These are phyloP conservation scores for Phytophthora meadii DNA, from an alignment of 352 stramenopile species.

Conservation along the genomic window DNA sequence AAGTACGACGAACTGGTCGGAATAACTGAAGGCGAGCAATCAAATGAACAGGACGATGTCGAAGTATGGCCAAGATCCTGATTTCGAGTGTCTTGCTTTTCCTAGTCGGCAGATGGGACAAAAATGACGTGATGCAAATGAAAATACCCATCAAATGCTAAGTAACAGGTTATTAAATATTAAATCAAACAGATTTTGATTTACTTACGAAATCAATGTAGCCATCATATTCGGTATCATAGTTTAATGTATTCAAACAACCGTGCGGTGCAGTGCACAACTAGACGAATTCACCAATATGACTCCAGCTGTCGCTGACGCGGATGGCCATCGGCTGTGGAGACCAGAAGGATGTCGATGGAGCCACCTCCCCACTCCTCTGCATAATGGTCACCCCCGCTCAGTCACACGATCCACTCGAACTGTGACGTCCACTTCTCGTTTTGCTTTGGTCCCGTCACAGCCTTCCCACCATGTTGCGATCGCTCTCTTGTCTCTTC, in stretches of 20 bases:
- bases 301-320: conserved; percentile 9
- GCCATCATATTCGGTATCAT: neutral
- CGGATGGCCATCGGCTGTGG: conserved; percentile 1
- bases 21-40: conserved; percentile 2
- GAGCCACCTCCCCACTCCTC: conserved; percentile 3
- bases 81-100: conserved; percentile 11
- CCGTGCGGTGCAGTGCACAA: neutral
- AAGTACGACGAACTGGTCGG: conserved; percentile 5
- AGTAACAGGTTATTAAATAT: neutral
- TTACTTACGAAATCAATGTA: neutral
- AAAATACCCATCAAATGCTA: neutral
- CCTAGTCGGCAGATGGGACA: conserved; percentile 1
- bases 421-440: conserved; percentile 7
- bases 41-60: conserved; percentile 3
- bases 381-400: conserved; percentile 1
- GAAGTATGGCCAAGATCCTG: neutral
- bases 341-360: conserved; percentile 21
- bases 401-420: conserved; percentile 4
- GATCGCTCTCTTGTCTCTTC: conserved; percentile 12
- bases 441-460: conserved; percentile 16
- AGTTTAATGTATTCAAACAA: neutral
- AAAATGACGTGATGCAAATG: no score
- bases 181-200: neutral
- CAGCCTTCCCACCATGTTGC: conserved; percentile 17
- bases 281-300: conserved; percentile 22